Percentiles rank a stretch among this genome's conserved stretches.
These are phyloP conservation scores for Calonectria montana DNA, from an alignment of 2,329 filamentous ascomycete genomes.

Conservation along the genomic window DNA sequence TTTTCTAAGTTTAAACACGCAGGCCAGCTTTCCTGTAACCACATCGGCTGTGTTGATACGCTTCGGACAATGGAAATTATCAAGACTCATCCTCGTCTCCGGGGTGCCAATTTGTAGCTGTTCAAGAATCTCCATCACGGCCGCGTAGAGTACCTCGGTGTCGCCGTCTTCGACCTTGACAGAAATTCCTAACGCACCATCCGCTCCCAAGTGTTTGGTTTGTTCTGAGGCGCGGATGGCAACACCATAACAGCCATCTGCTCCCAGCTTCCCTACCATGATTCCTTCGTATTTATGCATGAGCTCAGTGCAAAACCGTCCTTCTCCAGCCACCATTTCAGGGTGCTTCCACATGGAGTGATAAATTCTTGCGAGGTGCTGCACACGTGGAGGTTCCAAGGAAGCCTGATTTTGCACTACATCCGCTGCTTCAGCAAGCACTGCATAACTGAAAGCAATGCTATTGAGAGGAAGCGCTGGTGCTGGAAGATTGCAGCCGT, in stretches of 20 bases:
- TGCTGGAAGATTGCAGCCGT: background rate
- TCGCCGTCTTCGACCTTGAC: background rate
- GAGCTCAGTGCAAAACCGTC: background rate
- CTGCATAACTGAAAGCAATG: background rate
- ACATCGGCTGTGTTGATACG: background rate
- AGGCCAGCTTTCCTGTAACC: background rate
- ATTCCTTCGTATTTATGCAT: background rate
- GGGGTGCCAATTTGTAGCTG: background rate
- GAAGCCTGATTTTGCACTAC: background rate
- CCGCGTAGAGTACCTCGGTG: background rate
- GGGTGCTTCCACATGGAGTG: background rate
- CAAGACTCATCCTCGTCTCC: background rate
- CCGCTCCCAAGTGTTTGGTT: background rate
- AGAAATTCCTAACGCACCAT: background rate
- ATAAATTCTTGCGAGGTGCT: background rate
- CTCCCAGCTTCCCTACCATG: background rate
- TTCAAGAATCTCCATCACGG: background rate
- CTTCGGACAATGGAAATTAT: background rate
- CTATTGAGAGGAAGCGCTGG: background rate
- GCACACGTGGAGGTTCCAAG: background rate
- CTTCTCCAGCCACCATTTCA: background rate
- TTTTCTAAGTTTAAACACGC: no score
- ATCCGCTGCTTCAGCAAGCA: background rate
- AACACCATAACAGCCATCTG: background rate
- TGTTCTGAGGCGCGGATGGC: background rate